phyloP scores from a whole-genome alignment of 768 basidiomycete genomes.

The Amanita muscaria region DNA sequence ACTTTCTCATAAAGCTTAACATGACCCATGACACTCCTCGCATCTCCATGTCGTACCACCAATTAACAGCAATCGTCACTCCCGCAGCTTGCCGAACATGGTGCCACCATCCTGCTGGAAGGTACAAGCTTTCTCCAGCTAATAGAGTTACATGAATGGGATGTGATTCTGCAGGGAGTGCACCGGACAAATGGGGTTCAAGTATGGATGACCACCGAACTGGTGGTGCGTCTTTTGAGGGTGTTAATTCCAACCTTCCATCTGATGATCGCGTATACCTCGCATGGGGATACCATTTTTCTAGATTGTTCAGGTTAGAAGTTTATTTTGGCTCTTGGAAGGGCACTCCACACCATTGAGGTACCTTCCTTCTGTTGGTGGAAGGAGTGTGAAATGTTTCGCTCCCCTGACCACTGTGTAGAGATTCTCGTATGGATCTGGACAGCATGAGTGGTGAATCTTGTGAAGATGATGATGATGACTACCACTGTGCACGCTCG shows the following conservation, averaged over 20 bases:
- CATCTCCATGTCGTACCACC: conserved; percentile 85
- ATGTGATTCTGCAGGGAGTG: conserved; percentile 43
- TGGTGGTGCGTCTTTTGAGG: conserved; percentile 24
- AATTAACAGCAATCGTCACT: conserved; percentile 67
- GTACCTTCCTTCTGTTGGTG: conserved; percentile 85
- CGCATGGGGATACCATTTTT: conserved; percentile 59
- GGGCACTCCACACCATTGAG: conserved; percentile 48
- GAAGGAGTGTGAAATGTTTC: conserved; percentile 80
- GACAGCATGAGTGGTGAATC: no score
- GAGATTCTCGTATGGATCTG: conserved; percentile 90
- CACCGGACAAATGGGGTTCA: conserved; percentile 42
- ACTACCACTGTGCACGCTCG: conserved; percentile 81
- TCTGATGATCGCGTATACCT: conserved; percentile 42
- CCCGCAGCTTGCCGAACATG: conserved; percentile 66
- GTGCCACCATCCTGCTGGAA: conserved; percentile 96
- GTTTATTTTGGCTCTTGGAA: background rate
- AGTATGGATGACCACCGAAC: conserved; percentile 80
- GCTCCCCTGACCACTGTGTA: conserved; percentile 79
- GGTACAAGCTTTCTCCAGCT: conserved; percentile 75
- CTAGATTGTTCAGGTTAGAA: conserved; percentile 24
- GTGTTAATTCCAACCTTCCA: conserved; percentile 21
- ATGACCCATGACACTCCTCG: conserved; percentile 63
- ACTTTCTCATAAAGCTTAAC: conserved; percentile 42
- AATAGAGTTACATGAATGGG: conserved; percentile 59
- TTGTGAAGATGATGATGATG: background rate